Evolutionary conservation across 441 rosid genomes (phyloP).

Genomic region (Brassica balearica): DNA sequence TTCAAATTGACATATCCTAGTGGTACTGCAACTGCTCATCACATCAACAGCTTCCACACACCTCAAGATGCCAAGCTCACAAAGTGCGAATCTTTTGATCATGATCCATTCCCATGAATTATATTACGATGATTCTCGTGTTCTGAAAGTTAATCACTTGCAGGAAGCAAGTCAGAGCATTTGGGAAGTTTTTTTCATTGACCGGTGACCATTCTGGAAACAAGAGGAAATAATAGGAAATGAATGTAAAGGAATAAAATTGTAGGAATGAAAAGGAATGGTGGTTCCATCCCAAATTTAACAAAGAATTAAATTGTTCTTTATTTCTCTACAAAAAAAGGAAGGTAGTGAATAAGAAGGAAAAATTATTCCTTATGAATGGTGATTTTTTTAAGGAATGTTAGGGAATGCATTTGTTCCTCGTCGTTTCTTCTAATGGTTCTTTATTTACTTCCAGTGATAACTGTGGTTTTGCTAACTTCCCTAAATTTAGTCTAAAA

Average conservation of each 20-base stretch:
- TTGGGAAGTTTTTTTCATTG: conserved; percentile 63
- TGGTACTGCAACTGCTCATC: conserved; percentile 90
- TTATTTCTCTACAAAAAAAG: too few species aligned
- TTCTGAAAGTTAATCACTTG: conserved; percentile 7
- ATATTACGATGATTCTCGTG: neutral
- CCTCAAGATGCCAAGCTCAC: conserved; percentile 81
- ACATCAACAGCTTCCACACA: conserved; percentile 90
- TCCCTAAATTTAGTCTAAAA: conserved; percentile 77
- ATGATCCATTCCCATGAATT: neutral
- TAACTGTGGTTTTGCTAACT: conserved; percentile 62
- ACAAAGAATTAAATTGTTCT: too few species aligned
- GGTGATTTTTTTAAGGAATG: too few species aligned
- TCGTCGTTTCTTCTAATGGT: conserved; percentile 68
- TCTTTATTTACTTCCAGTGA: conserved; percentile 72
- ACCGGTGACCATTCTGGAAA: too few species aligned
- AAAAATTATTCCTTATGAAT: too few species aligned
- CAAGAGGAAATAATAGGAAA: too few species aligned
- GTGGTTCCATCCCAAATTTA: too few species aligned
- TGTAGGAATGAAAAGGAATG: too few species aligned
- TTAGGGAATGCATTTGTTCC: too few species aligned
- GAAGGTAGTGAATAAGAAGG: too few species aligned
- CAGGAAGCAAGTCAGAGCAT: conserved; percentile 72
- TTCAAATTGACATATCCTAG: conserved; percentile 84
- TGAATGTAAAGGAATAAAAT: too few species aligned
- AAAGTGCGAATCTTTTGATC: conserved; percentile 47